Percentiles rank a stretch among this genome's conserved stretches.
Evolutionary conservation across 495 filamentous ascomycete species (phyloP).

Genomic region (Delitschia confertaspora): DNA sequence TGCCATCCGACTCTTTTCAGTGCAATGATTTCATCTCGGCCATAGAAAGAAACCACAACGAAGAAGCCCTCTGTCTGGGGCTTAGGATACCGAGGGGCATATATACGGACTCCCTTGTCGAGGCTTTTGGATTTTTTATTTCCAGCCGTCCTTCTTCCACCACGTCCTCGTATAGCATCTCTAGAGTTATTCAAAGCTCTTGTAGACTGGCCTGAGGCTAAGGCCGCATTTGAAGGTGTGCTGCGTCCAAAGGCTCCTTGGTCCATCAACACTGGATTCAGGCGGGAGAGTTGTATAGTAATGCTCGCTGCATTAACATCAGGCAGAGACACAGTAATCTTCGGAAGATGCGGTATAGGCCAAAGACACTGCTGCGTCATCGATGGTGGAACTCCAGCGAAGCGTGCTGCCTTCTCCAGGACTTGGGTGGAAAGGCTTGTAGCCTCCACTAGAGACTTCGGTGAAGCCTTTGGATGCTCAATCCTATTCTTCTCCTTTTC

Average conservation of each 20-base stretch:
- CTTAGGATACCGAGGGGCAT: constrained; percentile 84
- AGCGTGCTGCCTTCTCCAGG: constrained; percentile 25
- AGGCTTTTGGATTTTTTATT: background rate
- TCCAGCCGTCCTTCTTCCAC: constrained; percentile 29
- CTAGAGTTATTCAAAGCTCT: no score
- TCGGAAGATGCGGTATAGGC: constrained; percentile 53
- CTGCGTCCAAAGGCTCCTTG: no score
- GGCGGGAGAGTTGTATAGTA: constrained; percentile 53
- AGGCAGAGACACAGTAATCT: constrained; percentile 54
- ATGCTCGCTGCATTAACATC: constrained; percentile 53
- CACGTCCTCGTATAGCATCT: no score
- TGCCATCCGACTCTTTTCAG: constrained; percentile 80
- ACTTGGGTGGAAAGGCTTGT: constrained; percentile 36
- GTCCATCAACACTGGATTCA: constrained; percentile 41
- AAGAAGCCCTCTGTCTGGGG: constrained; percentile 94
- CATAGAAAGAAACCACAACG: constrained; percentile 58
- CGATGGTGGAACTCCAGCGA: constrained; percentile 28
- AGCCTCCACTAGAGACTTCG: constrained; percentile 37
- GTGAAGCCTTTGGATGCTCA: constrained; percentile 30
- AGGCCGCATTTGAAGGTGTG: no score
- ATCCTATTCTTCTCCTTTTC: constrained; percentile 37
- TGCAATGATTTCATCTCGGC: constrained; percentile 66
- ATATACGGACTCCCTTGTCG: constrained; percentile 63
- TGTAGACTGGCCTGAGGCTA: no score
- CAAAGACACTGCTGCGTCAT: constrained; percentile 43